These are phyloP conservation scores for Hapsidospora chrysogenum DNA, from an alignment of 495 filamentous ascomycete species.

Conservation along the genomic window DNA sequence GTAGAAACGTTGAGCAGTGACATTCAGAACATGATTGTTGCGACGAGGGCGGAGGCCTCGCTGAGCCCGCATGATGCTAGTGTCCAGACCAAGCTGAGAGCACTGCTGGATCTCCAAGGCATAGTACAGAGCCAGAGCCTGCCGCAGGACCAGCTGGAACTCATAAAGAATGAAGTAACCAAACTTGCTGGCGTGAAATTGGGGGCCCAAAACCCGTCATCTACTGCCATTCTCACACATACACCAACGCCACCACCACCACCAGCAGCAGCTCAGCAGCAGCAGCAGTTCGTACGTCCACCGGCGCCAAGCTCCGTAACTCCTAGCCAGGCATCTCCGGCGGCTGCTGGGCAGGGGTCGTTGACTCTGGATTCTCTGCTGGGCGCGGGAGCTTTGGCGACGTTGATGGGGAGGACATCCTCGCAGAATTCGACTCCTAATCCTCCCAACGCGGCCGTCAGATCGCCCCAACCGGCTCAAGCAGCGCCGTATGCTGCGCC, in stretches of 20 bases:
- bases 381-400: constrained; percentile 33
- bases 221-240: too few species aligned
- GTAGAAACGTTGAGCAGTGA: constrained; percentile 67
- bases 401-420: constrained; percentile 27
- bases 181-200: constrained; percentile 40
- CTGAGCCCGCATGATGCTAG: constrained; percentile 54
- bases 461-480: constrained; percentile 8
- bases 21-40: constrained; percentile 55
- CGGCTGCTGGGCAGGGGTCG: constrained; percentile 10
- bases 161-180: constrained; percentile 64
- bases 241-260: too few species aligned
- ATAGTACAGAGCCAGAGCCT: constrained; percentile 67
- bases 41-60: constrained; percentile 53
- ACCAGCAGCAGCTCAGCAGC: constrained; percentile 6
- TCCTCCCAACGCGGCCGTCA: constrained; percentile 9
- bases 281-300: constrained; percentile 5
- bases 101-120: constrained; percentile 69
- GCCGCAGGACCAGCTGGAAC: constrained; percentile 60
- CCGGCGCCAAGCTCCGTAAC: constrained; percentile 1
- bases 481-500: constrained; percentile 13
- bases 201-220: too few species aligned
- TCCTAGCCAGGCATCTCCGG: constrained; percentile 10
- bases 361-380: constrained; percentile 33
- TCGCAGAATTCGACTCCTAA: constrained; percentile 23
- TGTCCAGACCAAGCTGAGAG: constrained; percentile 62